Conservation (phyloP, 495 filamentous ascomycete genomes). For the Trichoderma asperelloides region DNA sequence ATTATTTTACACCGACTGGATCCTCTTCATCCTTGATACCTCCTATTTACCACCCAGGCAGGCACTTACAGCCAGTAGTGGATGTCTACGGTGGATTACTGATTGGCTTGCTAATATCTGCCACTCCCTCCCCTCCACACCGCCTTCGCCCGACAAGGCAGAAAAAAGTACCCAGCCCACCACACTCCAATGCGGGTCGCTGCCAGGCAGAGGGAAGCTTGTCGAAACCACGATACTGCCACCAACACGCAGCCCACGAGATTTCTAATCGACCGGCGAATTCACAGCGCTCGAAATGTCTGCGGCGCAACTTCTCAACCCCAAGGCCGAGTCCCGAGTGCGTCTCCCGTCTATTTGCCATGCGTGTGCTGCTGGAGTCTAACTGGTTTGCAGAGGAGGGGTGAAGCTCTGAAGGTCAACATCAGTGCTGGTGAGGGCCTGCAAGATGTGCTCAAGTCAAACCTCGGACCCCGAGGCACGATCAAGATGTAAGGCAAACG, state of each 20-base stretch:
- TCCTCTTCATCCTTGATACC: too few relatives aligned
- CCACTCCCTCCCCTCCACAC: not conserved
- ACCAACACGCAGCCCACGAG: not conserved
- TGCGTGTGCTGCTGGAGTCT: constrained; percentile 19
- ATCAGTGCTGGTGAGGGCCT: constrained; percentile 92
- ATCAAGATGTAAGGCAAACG: constrained; percentile 76
- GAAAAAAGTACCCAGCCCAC: constrained; percentile 11
- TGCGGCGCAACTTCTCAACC: constrained; percentile 93
- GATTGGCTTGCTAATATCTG: not conserved
- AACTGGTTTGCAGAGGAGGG: constrained; percentile 60
- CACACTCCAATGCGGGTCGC: not conserved
- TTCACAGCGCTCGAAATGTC: constrained; percentile 46
- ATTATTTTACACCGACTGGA: too few relatives aligned
- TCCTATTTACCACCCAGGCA: too few relatives aligned
- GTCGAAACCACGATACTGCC: constrained; percentile 3
- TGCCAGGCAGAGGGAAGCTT: constrained; percentile 6
- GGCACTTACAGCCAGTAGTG: too few relatives aligned
- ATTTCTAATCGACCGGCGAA: not conserved
- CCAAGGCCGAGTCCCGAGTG: constrained; percentile 94
- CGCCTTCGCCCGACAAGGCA: constrained; percentile 7
- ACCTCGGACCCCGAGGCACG: constrained; percentile 86
- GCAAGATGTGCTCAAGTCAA: constrained; percentile 93
- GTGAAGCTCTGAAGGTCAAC: constrained; percentile 92
- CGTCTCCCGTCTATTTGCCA: constrained; percentile 24
- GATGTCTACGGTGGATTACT: not conserved